phyloP scores from a whole-genome alignment of 208 protist genomes.

The Giardia muris region DNA sequence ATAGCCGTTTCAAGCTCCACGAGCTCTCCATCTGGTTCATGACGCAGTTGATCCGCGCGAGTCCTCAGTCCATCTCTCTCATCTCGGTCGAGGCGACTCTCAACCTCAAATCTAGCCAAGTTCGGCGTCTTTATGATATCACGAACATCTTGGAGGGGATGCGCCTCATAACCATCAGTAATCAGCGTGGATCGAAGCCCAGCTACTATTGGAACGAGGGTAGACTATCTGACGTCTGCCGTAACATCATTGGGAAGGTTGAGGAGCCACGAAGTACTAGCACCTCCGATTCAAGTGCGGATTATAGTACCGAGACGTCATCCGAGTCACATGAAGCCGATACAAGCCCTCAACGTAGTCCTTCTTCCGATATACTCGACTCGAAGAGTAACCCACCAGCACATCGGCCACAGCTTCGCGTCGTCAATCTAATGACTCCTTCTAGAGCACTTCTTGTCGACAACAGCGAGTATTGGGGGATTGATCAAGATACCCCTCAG shows the following conservation, averaged over 20 bases:
- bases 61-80: not conserved
- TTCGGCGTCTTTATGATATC: not conserved
- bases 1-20: not conserved
- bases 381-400: not conserved
- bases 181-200: not conserved
- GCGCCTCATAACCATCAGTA: not conserved
- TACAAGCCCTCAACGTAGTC: not conserved
- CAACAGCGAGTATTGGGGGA: not conserved
- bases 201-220: not conserved
- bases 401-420: not conserved
- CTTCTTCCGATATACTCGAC: not conserved
- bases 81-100: not conserved
- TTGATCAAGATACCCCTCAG: not conserved
- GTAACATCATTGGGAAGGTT: not conserved
- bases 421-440: not conserved
- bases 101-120: not conserved
- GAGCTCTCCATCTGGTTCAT: not conserved
- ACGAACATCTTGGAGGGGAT: not conserved
- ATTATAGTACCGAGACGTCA: not conserved
- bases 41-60: not conserved
- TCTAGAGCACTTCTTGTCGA: not conserved
- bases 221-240: not conserved
- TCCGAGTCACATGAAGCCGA: not conserved
- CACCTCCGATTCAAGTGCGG: not conserved
- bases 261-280: not conserved